These are phyloP conservation scores for barley (Hordeum vulgare) DNA, from an alignment of 176 grass and related monocot genomes.

Conservation along the genomic window MorexV3_pseudomolecules_assembly NC_058520.1:18655102-18655601, in stretches of 20 bases:
- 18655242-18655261: slow-evolving; percentile 78
- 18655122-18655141: neutral
- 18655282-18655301: slow-evolving; percentile 93
- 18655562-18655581: slow-evolving; percentile 10
- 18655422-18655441: neutral
- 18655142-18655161: neutral
- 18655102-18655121: neutral
- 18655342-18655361: neutral
- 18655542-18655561: slow-evolving; percentile 93
- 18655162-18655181: neutral
- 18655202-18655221: slow-evolving; percentile 97
- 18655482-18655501: slow-evolving; percentile 89
- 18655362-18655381: neutral
- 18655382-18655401: neutral
- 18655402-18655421: neutral
- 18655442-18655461: slow-evolving; percentile 66
- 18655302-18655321: slow-evolving; percentile 19
- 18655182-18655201: slow-evolving; percentile 73
- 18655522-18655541: slow-evolving; percentile 89
- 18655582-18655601: neutral
- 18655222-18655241: slow-evolving; percentile 89
- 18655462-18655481: slow-evolving; percentile 63
- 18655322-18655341: neutral
- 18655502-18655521: slow-evolving; percentile 91
- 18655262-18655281: slow-evolving; percentile 85